Conservation (phyloP, 805 yeast genomes). For the Cyberlindnera lachancei region DNA sequence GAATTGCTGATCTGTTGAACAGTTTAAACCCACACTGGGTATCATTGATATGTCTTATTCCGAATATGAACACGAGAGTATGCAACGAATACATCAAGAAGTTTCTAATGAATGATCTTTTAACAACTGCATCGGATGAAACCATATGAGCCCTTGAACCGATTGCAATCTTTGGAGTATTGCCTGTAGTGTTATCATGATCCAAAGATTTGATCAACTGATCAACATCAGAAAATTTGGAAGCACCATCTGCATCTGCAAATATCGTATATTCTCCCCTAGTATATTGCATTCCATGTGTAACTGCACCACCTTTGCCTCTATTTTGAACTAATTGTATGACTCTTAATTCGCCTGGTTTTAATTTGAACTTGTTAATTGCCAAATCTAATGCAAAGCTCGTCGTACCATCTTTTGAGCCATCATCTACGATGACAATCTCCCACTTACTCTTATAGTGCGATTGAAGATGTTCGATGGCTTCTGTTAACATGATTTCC, state of each 20-base stretch:
- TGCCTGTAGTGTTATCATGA: constrained; percentile 10
- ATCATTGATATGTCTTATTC: constrained; percentile 78
- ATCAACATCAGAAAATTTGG: constrained; percentile 62
- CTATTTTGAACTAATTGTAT: constrained; percentile 67
- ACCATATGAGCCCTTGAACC: constrained; percentile 98
- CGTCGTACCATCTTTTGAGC: constrained; percentile 76
- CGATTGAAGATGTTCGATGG: constrained; percentile 43
- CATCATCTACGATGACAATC: constrained; percentile 85
- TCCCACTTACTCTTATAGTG: constrained; percentile 48
- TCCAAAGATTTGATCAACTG: constrained; percentile 41
- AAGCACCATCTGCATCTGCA: constrained; percentile 98
- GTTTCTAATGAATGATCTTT: constrained; percentile 81
- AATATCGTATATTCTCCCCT: constrained; percentile 72
- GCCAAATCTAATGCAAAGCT: constrained; percentile 61
- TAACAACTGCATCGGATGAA: constrained; percentile 92
- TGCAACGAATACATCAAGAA: constrained; percentile 91
- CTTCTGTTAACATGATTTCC: constrained; percentile 62
- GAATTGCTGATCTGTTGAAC: constrained; percentile 66
- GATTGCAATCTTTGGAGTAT: constrained; percentile 57
- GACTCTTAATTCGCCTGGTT: constrained; percentile 60
- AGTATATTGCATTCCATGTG: constrained; percentile 77
- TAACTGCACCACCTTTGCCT: constrained; percentile 96
- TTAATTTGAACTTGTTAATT: constrained; percentile 32
- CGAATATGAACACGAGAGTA: constrained; percentile 77
- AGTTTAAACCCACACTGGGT: constrained; percentile 98